These are phyloP conservation scores for Cutaneotrichosporon dermatis DNA, from an alignment of 1,284 basidiomycete species.

Conservation along the genomic window DNA sequence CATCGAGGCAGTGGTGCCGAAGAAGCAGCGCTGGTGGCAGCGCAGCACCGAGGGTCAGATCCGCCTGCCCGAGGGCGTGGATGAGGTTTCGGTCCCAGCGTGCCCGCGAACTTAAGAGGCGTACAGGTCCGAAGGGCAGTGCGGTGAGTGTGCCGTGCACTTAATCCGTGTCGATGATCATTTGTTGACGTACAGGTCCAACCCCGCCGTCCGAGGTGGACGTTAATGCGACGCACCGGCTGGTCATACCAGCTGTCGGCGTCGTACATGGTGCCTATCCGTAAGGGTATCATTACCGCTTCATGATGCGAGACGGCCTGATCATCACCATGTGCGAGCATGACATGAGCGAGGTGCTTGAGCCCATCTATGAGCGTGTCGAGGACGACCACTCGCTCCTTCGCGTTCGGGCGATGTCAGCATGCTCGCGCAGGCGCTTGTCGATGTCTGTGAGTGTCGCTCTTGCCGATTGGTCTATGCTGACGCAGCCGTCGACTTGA, in stretches of 20 bases:
- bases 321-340: constrained; percentile 42
- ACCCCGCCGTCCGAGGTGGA: neutral
- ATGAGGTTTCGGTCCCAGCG: constrained; percentile 45
- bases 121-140: neutral
- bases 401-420: constrained; percentile 45
- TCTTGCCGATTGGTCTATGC: neutral
- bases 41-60: constrained; percentile 10
- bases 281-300: constrained; percentile 43
- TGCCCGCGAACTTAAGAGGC: constrained; percentile 6
- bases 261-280: constrained; percentile 48
- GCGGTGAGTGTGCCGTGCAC: no score
- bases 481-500: constrained; percentile 37
- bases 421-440: constrained; percentile 47
- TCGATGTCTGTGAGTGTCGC: constrained; percentile 40
- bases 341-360: constrained; percentile 38
- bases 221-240: constrained; percentile 36
- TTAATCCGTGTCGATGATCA: no score
- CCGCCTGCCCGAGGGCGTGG: constrained; percentile 43
- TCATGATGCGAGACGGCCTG: constrained; percentile 47
- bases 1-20: neutral
- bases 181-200: neutral
- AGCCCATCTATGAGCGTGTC: constrained; percentile 45
- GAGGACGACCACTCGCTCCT: constrained; percentile 44
- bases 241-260: constrained; percentile 46
- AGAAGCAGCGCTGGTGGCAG: constrained; percentile 8